Base-by-base conservation (phyloP, 2,329 filamentous ascomycete genomes). In the Epichloe coenophiala region DNA sequence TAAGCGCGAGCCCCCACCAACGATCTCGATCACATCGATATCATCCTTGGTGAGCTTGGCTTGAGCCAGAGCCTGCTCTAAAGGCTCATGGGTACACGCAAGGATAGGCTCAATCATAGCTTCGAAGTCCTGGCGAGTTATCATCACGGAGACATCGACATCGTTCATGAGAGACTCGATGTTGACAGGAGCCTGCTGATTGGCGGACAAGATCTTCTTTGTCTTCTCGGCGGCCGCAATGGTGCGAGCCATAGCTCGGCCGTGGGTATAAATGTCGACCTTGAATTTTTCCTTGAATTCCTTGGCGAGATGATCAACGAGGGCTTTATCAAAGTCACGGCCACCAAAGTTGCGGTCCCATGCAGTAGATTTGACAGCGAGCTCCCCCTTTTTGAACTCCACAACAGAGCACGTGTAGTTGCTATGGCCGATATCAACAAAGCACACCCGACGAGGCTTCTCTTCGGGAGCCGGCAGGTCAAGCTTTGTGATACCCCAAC, bases 151-250 rank as follows among this genome's bases (percentile, higher is more conserved):
- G 38, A 95, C 93, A 67, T 98, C 93, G 55, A 95, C 75, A 67
- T 98, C 93, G 70, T 97, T 94, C 90, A 98, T 97, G 60, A 98
- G 76, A 37, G 90, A 96, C 75, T 98, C 93, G 63, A 98, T 94
- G 77, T 90, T 97, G 68, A 98, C 71, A 47, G 91, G 88, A 17
- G 91, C 89, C 64, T 86, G 80, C 60, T 90, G 86, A 74, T 97
- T 97, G 66, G 93, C 93, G 37, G 91, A 97, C 51, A 98, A 76
- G 51, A 97, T 84, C 82, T 97, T 97, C 84, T 98, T 98, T 66
- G 95, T 74, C 79, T 95, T 96, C 78, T 98, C 93, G 50, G 90
- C 89, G 51, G 87, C 89, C 55, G 88, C 83, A 41, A 86, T 78
- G 60, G 94, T 87, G 67, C 93, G 88, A 59, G 90, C 82, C 68